Evolutionary conservation across 176 grass and related monocot species (phyloP).

Genomic region (Aegilops longissima): DNA sequence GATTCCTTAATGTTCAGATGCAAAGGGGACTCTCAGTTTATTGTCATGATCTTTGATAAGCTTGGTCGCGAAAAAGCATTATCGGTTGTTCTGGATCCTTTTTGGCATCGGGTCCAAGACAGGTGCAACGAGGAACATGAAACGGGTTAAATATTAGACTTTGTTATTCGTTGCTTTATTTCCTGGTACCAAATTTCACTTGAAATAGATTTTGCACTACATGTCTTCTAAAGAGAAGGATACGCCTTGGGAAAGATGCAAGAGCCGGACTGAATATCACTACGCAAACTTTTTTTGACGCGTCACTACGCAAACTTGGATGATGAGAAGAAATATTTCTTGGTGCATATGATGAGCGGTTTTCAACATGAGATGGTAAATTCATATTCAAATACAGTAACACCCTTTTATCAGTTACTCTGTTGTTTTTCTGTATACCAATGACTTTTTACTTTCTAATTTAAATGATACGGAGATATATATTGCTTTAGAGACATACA

Average conservation of each 20-base stretch:
- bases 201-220: neutral
- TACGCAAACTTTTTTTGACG: no score
- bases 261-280: neutral
- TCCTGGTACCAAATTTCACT: neutral
- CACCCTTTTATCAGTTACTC: neutral
- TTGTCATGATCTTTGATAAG: constrained; percentile 1
- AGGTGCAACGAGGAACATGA: neutral
- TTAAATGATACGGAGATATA: neutral
- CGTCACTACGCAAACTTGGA: neutral
- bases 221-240: neutral
- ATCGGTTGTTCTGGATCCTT: neutral
- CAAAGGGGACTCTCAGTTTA: neutral
- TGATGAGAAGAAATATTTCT: neutral
- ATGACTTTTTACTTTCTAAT: neutral
- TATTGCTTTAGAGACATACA: neutral
- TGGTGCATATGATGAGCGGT: neutral
- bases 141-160: neutral
- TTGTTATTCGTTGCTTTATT: no score
- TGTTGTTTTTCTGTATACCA: neutral
- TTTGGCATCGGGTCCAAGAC: neutral
- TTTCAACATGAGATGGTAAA: constrained; percentile 11
- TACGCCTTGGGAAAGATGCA: neutral
- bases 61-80: neutral
- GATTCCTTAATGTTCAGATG: neutral
- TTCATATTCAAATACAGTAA: neutral